phyloP scores from a whole-genome alignment of 2,329 filamentous ascomycete species.

The Hortaea werneckii region DNA sequence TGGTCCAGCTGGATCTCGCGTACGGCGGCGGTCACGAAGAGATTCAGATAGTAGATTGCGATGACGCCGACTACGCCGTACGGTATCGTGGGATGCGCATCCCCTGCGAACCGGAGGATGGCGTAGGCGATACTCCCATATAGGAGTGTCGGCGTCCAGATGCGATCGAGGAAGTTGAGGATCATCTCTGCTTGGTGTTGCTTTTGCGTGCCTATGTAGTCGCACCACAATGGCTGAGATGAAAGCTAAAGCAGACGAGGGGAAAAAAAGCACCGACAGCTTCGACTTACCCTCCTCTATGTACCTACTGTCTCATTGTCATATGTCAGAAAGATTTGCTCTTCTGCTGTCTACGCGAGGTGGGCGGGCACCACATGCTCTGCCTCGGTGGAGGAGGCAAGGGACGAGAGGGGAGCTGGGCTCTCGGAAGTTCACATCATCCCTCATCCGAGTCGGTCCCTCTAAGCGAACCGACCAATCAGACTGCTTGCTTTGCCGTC shows the following conservation, averaged over 20 bases:
- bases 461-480: too few species aligned
- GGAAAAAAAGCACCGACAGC: too few species aligned
- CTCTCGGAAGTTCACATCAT: too few species aligned
- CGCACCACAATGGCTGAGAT: neutral
- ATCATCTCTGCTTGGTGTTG: slow-evolving; percentile 6
- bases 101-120: slow-evolving; percentile 5
- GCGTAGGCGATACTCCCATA: slow-evolving; percentile 4
- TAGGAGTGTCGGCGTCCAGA: slow-evolving; percentile 7
- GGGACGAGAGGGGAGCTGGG: too few species aligned
- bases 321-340: too few species aligned
- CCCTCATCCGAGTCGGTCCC: too few species aligned
- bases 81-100: slow-evolving; percentile 6
- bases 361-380: too few species aligned
- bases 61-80: slow-evolving; percentile 7
- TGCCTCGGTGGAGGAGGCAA: too few species aligned
- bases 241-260: neutral
- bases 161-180: slow-evolving; percentile 10
- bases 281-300: too few species aligned
- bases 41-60: slow-evolving; percentile 10
- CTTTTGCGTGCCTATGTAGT: neutral
- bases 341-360: too few species aligned
- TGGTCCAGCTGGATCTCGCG: slow-evolving; percentile 28
- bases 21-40: slow-evolving; percentile 16
- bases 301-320: too few species aligned
- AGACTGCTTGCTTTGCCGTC: too few species aligned